Evolutionary conservation across 441 rosid species (phyloP).

Genomic region (Melastoma candidum): DNA sequence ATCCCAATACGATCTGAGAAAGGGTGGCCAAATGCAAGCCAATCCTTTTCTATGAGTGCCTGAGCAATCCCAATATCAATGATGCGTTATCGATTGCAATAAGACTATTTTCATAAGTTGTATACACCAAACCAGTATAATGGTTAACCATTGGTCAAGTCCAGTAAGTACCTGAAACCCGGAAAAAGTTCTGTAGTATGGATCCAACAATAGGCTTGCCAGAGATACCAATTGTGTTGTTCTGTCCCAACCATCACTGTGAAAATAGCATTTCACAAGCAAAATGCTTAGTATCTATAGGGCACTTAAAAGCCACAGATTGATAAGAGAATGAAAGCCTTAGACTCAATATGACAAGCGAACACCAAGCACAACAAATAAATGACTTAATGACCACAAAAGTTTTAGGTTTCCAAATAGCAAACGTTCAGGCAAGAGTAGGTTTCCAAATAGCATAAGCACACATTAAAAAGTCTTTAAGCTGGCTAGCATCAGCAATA

Average conservation of each 20-base stretch:
- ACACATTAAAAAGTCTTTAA: no score
- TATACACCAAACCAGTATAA: background rate
- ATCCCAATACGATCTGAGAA: conserved; percentile 91
- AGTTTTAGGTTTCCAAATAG: no score
- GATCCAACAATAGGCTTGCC: conserved; percentile 89
- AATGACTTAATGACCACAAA: no score
- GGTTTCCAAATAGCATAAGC: no score
- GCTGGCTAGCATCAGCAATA: no score
- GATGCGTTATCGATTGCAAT: no score
- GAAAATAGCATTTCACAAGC: background rate
- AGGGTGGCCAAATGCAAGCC: conserved; percentile 99
- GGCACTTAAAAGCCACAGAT: no score
- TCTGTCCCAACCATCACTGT: conserved; percentile 99
- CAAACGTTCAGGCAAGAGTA: no score
- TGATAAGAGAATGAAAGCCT: no score
- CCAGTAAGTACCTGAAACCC: conserved; percentile 82
- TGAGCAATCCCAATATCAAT: conserved; percentile 8
- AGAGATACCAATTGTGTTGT: conserved; percentile 95
- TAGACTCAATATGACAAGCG: no score
- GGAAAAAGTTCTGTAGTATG: conserved; percentile 83
- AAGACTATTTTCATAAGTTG: no score
- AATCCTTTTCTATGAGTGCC: conserved; percentile 96
- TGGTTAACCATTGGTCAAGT: background rate
- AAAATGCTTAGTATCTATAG: background rate
- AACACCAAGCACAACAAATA: no score